A percentile compares a stretch with the other conserved stretches of the same genome.
phyloP scores from a whole-genome alignment of 2,329 filamentous ascomycete species.

The Clarireedia paspali region DNA sequence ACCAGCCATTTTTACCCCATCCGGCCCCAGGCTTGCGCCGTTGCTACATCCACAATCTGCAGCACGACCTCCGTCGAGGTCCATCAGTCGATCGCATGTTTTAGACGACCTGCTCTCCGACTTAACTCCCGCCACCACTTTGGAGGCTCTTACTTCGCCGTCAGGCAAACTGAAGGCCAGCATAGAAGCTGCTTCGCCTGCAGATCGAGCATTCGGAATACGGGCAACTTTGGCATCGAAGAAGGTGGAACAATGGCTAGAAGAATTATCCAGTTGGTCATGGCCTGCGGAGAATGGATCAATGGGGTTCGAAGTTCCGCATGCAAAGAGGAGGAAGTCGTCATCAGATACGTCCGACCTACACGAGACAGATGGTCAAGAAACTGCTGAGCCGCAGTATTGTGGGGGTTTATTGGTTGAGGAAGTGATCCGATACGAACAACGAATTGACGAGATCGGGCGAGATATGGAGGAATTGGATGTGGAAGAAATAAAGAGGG shows the following conservation, averaged over 20 bases:
- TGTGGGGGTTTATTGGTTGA: conserved; percentile 58
- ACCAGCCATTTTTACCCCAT: conserved; percentile 15
- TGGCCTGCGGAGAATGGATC: conserved; percentile 46
- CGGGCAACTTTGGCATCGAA: conserved; percentile 63
- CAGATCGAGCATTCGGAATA: conserved; percentile 65
- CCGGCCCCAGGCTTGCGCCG: conserved; percentile 18
- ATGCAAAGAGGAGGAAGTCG: conserved; percentile 34
- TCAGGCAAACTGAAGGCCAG: conserved; percentile 47
- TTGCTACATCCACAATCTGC: conserved; percentile 14
- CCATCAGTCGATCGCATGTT: conserved; percentile 15
- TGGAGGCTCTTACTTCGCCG: conserved; percentile 51
- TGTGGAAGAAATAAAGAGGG: conserved; percentile 81
- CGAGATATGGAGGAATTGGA: conserved; percentile 61
- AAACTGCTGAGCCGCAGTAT: conserved; percentile 18
- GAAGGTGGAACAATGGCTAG: conserved; percentile 65
- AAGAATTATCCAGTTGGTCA: conserved; percentile 57
- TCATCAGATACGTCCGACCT: conserved; percentile 22
- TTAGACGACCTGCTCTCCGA: conserved; percentile 53
- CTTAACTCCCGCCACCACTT: conserved; percentile 51
- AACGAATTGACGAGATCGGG: conserved; percentile 65
- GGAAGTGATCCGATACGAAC: conserved; percentile 62
- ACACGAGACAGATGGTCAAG: conserved; percentile 3
- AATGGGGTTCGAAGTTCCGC: conserved; percentile 46
- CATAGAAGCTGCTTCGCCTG: conserved; percentile 52
- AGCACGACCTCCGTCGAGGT: conserved; percentile 20